A percentile compares a stretch with the other conserved stretches of the same genome.
These are phyloP conservation scores for Suillus clintonianus DNA, from an alignment of 768 basidiomycete species.

Conservation along the genomic window DNA sequence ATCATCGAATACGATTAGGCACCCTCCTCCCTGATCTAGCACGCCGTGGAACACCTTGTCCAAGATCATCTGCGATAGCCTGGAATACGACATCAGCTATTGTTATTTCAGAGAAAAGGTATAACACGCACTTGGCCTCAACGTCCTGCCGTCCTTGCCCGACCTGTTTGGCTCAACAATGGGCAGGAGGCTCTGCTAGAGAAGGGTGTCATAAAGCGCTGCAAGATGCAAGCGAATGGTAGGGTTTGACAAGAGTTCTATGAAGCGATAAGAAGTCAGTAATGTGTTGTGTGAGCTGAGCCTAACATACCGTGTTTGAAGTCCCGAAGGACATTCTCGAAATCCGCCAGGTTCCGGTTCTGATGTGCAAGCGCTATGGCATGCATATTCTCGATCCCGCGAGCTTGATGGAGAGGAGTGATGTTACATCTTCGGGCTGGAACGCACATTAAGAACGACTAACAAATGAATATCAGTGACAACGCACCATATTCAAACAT, in stretches of 20 bases:
- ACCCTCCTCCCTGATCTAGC: conserved; percentile 91
- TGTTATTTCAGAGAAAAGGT: no score
- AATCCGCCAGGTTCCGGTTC: conserved; percentile 84
- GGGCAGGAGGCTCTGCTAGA: conserved; percentile 92
- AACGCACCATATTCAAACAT: conserved; percentile 91
- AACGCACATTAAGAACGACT: neutral
- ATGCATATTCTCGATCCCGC: conserved; percentile 92
- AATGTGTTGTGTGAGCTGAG: neutral
- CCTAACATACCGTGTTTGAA: conserved; percentile 69
- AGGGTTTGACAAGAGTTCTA: conserved; percentile 93
- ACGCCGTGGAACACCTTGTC: conserved; percentile 95
- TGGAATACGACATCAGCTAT: conserved; percentile 30
- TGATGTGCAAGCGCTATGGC: conserved; percentile 94
- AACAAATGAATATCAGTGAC: neutral
- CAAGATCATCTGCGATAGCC: conserved; percentile 96
- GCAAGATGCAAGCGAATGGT: conserved; percentile 95
- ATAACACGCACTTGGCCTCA: conserved; percentile 76
- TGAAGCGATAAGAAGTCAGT: neutral
- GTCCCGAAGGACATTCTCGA: conserved; percentile 84
- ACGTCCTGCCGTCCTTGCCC: conserved; percentile 87
- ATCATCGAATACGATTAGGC: conserved; percentile 88
- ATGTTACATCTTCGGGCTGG: conserved; percentile 92
- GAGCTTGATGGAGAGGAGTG: conserved; percentile 83
- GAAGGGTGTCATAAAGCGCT: conserved; percentile 90
- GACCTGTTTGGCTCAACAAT: conserved; percentile 89